Evolutionary conservation across 140 eudicot species (phyloP).

Genomic region (Ambrosia hybrid): DNA sequence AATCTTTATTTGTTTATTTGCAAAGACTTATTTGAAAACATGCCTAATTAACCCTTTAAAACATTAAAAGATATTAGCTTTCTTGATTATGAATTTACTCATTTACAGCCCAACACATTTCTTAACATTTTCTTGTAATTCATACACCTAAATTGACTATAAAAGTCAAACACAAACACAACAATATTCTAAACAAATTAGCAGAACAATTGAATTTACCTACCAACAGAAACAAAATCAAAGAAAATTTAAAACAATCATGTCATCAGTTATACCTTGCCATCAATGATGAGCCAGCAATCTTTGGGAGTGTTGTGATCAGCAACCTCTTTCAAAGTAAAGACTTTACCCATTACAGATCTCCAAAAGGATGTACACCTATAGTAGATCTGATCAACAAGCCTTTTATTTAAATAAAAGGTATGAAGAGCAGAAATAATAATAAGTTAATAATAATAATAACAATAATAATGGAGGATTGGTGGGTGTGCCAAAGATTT

Average conservation of each 20-base stretch:
- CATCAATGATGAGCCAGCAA: constrained; percentile 7
- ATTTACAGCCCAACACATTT: no score
- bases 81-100: no score
- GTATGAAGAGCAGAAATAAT: background rate
- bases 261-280: background rate
- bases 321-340: constrained; percentile 12
- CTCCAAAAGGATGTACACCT: background rate
- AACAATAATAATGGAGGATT: background rate
- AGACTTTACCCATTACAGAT: constrained; percentile 4
- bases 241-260: background rate
- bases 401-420: background rate
- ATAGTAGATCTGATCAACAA: constrained; percentile 9
- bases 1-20: background rate
- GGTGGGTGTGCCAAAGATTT: constrained; percentile 1
- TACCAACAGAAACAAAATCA: background rate
- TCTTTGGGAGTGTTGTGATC: constrained; percentile 11
- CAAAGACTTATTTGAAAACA: background rate
- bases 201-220: background rate
- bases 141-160: no score
- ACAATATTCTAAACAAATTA: background rate
- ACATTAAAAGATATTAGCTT: no score
- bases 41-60: background rate
- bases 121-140: no score
- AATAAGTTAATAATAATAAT: no score
- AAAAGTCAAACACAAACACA: background rate